Base-by-base conservation (phyloP, 306 rosid species). In the Abrus pulchellus region DNA sequence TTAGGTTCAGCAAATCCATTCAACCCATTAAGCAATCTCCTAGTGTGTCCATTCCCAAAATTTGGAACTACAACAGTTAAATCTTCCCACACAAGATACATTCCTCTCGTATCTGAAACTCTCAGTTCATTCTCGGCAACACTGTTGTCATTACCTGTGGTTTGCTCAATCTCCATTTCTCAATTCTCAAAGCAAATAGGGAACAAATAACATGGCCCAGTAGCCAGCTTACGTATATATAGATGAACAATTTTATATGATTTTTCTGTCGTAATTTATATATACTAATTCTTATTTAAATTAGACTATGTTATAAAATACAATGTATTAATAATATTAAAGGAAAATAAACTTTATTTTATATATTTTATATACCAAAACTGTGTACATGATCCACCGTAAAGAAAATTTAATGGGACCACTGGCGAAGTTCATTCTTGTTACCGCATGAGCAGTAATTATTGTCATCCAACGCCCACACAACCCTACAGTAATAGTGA, bases 1-100 rank as follows among this genome's bases (percentile, higher is more conserved):
- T 91, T 92, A 4, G 97, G 99, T 67, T 94, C 93, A 78, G 95
- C 99, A 91, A 59, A 89, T 3, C 97, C 97, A 84, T 11, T 84
- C 65, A 94, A 87, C 20, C 94, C 92, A 67, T 88, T 86, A 57
- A 94, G 94, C 89, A 94, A 68, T 49, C 94, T 92, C 65, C 7
- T 91, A 3, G 88, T 85, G 80, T 88, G 90, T 68, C 89, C 97
- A 77, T 80, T 74, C 7, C 97, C 89, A 47, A 85, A 89, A 52
- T 91, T 94, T 73, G 97, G 92, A 84, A 92, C 82, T 38, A 94
- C 78, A 68, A 92, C 98, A 65, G 33, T 85, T 68, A 94, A 63
- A 66, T 92, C 92, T 80, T 94, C 91, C 98, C 98, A 94, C 40
- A 89, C 95, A 76, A 94, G 80, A 82, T 86, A 78, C 94, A 92